Conservation (phyloP, 805 yeast species). For the Ogataea allantospora region DNA sequence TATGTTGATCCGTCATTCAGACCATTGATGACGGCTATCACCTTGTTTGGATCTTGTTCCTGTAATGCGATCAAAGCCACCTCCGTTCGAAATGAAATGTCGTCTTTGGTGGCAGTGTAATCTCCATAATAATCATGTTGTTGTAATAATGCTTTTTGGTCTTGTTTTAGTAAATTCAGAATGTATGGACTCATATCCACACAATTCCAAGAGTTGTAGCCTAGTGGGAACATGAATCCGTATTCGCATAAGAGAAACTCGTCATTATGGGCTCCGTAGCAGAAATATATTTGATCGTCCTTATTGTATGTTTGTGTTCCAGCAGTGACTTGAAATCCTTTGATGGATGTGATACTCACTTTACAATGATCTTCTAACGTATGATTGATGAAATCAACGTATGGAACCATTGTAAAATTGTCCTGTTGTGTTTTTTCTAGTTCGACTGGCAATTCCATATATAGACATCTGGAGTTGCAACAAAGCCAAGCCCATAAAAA, state of each 20-base stretch:
- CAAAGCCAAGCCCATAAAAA: slow-evolving; percentile 80
- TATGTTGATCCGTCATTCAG: slow-evolving; percentile 45
- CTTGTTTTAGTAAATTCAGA: slow-evolving; percentile 31
- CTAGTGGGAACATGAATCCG: slow-evolving; percentile 59
- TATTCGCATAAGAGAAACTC: slow-evolving; percentile 81
- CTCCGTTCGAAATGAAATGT: slow-evolving; percentile 68
- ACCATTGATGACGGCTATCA: slow-evolving; percentile 46
- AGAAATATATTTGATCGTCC: slow-evolving; percentile 61
- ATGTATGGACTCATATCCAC: slow-evolving; percentile 59
- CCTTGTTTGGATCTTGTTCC: slow-evolving; percentile 34
- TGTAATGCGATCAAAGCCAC: slow-evolving; percentile 67
- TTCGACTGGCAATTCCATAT: slow-evolving; percentile 55
- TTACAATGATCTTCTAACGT: slow-evolving; percentile 49
- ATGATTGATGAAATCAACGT: slow-evolving; percentile 86
- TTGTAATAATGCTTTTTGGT: slow-evolving; percentile 47
- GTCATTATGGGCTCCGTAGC: slow-evolving; percentile 89
- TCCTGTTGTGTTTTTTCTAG: slow-evolving; percentile 47
- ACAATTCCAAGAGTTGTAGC: slow-evolving; percentile 61
- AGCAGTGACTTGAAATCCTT: slow-evolving; percentile 55
- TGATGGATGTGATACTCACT: slow-evolving; percentile 40
- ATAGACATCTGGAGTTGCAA: slow-evolving; percentile 88
- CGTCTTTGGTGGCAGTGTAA: slow-evolving; percentile 56
- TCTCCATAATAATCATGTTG: slow-evolving; percentile 64
- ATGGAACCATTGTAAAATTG: slow-evolving; percentile 89
- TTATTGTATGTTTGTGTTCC: slow-evolving; percentile 31